Base-by-base conservation (phyloP, 129 eudicot genomes). In the Lactuca sativa region DNA sequence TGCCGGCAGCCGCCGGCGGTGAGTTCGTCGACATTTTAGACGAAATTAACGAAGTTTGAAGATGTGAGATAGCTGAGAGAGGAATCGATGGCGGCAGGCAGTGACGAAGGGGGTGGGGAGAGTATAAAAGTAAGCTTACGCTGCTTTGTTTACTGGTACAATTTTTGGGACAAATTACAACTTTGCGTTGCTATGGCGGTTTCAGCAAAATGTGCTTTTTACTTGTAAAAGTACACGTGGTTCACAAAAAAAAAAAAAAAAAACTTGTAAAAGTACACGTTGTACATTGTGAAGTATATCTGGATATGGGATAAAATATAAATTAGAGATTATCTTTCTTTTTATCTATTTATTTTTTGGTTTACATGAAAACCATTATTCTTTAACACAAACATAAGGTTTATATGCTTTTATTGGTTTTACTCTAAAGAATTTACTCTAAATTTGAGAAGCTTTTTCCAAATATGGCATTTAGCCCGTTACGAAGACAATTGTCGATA, bases 21-120 rank as follows among this genome's bases (percentile, higher is more conserved):
- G 66, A 59, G 17, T 62, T 86, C 84, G 75, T 77, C 36, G 89
- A 64, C 57, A 67, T 61, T 30, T 55, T 51, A 58, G 38, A 16
- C 40, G 63, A 31, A 15, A 15, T 18, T 18, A 18, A 18, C 21
- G 21, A 73, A 18, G 56, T 36, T 53, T 14, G 68, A 48, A 68
- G 57, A 64, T 63, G 47, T 18, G 49, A 16, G 71, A 30, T 16
- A 81, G 77, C 84, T 34, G 15, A 49, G 16, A 64, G 67, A 30
- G 54, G 48, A 38, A 59, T 52, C 62, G 63, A 56, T 43, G 74
- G 64, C 58, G 48, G 74, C 11, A 79, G 47, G 44, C 59, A 66
- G 52, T 34, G 72, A 64, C 68, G 80, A 62, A 44, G 81, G 41
- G 17, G 41, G 64, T 60, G 64, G 18, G 73, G 56, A 80, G 56